Base-by-base conservation (phyloP, 352 stramenopile genomes). In the Phytophthora brassicae region DNA sequence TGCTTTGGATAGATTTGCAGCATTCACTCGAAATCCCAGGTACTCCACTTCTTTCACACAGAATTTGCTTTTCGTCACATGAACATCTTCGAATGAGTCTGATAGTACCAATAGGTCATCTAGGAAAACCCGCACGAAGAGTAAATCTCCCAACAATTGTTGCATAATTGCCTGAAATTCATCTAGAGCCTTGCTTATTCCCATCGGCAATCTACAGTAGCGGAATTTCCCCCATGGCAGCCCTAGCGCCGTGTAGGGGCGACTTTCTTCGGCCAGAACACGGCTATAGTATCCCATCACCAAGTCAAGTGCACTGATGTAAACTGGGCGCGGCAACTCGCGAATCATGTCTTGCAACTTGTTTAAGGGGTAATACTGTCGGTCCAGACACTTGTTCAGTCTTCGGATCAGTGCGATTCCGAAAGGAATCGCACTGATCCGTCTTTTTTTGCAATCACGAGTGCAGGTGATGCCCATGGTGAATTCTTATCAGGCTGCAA, bases 101-200 rank as follows among this genome's bases (percentile, higher is more conserved):
- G 33, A 55, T 0, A 61, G 8, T 0, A 55, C 16, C 8, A 54
- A 9, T 2, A 54, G 19, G 14, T 48, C 23, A 6, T 49, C 35
- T 0, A 63, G 17, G 19, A 56, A 63, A 11, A 56, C 8, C 8
- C 44, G 17, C 5, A 38, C 56, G 16, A 26, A 56, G 1, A 19
- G n/a, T 4, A 55, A 2, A 33, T 62, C 54, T 14, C 44, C 54
- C 1, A 55, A 17, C 35, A 63, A 6, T 16, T 50, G 6, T 2
- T 45, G 22, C 55, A 63, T 63, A 1, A 55, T 19, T 1, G 56
- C 45, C 3, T 63, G 56, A 29, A 56, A 63, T 20, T 63, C 56
- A 49, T 63, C 55, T 1, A 44, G 44, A n/a, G 56, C 36, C 4
- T 24, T 63, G 9, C 45, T 51, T 1, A 63, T 45, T 20, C 36